Evolutionary conservation across 805 yeast genomes (phyloP).

Genomic region (Kuraishia capsulata): DNA sequence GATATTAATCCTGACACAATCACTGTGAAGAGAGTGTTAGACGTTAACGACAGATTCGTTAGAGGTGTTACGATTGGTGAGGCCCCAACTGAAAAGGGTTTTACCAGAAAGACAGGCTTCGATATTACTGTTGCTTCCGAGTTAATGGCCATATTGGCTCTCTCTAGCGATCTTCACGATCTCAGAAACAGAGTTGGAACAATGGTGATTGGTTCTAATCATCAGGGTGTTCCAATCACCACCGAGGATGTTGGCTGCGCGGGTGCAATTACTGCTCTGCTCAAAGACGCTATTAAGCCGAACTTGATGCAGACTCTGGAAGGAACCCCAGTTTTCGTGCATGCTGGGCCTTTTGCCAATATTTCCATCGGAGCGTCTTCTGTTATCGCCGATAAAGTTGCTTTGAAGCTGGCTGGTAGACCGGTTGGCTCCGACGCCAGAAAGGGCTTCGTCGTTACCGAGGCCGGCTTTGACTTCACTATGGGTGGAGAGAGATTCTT

Average conservation of each 20-base stretch:
- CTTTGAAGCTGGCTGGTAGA: slow-evolving; percentile 48
- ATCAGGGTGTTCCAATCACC: slow-evolving; percentile 63
- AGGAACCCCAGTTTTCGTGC: slow-evolving; percentile 82
- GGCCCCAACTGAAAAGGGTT: slow-evolving; percentile 74
- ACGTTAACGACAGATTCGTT: slow-evolving; percentile 72
- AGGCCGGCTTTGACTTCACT: slow-evolving; percentile 85
- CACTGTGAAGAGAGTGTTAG: slow-evolving; percentile 79
- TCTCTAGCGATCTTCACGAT: slow-evolving; percentile 61
- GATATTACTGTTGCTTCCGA: slow-evolving; percentile 83
- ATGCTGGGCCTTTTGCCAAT: slow-evolving; percentile 86
- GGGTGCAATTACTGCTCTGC: slow-evolving; percentile 75
- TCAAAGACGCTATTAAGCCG: slow-evolving; percentile 79
- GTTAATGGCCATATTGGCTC: slow-evolving; percentile 77
- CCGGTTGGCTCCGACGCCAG: slow-evolving; percentile 11
- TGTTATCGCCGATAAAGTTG: slow-evolving; percentile 72
- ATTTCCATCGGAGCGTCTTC: slow-evolving; percentile 84
- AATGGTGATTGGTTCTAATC: slow-evolving; percentile 66
- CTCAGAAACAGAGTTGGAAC: slow-evolving; percentile 67
- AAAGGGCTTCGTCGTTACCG: slow-evolving; percentile 73
- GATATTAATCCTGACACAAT: slow-evolving; percentile 74
- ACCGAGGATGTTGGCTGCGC: slow-evolving; percentile 82
- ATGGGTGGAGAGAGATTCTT: slow-evolving; percentile 89
- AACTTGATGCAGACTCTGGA: slow-evolving; percentile 83
- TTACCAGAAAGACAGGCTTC: slow-evolving; percentile 66
- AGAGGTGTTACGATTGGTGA: slow-evolving; percentile 74